Conservation (phyloP, 106 monocot genomes). For the Acorus calamus region DNA sequence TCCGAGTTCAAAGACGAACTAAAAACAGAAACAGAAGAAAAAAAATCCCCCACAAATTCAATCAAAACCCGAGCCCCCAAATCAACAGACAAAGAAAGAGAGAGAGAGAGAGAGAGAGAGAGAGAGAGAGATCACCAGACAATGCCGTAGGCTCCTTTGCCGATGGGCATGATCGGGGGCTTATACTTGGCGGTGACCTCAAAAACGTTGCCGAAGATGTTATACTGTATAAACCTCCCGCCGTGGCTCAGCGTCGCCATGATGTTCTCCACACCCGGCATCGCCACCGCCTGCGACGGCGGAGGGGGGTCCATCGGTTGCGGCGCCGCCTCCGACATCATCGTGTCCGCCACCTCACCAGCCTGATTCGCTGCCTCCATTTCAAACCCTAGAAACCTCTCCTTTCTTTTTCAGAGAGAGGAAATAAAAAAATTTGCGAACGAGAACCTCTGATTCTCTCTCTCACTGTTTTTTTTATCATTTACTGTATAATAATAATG, state of each 20-base stretch:
- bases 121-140: constrained; percentile 51
- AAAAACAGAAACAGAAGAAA: background rate
- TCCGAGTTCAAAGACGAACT: constrained; percentile 58
- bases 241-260: constrained; percentile 44
- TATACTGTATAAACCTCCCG: constrained; percentile 62
- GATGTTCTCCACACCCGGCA: background rate
- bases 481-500: too few relatives aligned
- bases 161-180: constrained; percentile 94
- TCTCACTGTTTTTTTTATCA: too few relatives aligned
- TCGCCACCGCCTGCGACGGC: too few relatives aligned
- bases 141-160: constrained; percentile 92
- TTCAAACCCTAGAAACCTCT: too few relatives aligned
- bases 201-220: constrained; percentile 73
- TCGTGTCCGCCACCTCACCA: too few relatives aligned
- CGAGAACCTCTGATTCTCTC: too few relatives aligned
- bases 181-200: constrained; percentile 85
- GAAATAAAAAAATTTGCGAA: too few relatives aligned
- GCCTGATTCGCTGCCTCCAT: too few relatives aligned
- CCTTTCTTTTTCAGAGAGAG: too few relatives aligned
- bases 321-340: too few relatives aligned
- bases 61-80: background rate
- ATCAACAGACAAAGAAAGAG: background rate
- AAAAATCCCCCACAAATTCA: too few relatives aligned
- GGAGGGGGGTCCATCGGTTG: too few relatives aligned
- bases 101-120: background rate